These are phyloP conservation scores for Microdochium bolleyi DNA, from an alignment of 2,329 filamentous ascomycete genomes.

Conservation along the genomic window DNA sequence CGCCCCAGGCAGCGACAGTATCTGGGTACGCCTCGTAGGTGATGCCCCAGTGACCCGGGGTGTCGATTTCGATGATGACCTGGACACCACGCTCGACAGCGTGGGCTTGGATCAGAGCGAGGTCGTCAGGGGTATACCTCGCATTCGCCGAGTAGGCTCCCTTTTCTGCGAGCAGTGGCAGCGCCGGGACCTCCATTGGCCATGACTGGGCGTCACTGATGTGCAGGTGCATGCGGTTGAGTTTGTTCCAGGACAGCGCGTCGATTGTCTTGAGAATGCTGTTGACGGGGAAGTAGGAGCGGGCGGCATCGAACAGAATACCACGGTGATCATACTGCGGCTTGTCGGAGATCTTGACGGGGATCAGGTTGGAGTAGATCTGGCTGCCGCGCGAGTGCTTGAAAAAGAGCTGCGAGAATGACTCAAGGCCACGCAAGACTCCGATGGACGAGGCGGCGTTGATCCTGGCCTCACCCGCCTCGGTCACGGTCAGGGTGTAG, in stretches of 20 bases:
- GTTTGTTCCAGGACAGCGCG: conserved; percentile 68
- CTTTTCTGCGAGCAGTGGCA: conserved; percentile 64
- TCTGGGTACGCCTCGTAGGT: conserved; percentile 62
- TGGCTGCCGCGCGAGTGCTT: conserved; percentile 48
- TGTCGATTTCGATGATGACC: conserved; percentile 70
- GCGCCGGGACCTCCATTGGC: conserved; percentile 70
- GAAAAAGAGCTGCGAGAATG: conserved; percentile 76
- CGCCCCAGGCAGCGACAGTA: conserved; percentile 57
- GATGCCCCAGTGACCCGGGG: conserved; percentile 69
- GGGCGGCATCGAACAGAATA: conserved; percentile 68
- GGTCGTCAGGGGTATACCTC: conserved; percentile 58
- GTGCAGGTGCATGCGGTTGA: conserved; percentile 77
- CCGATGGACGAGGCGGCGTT: conserved; percentile 59
- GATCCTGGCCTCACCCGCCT: conserved; percentile 53
- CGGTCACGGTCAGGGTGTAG: conserved; percentile 57
- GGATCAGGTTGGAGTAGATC: conserved; percentile 64
- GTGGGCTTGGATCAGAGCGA: conserved; percentile 62
- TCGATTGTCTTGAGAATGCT: conserved; percentile 72
- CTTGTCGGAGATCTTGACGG: conserved; percentile 62
- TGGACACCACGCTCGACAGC: conserved; percentile 61
- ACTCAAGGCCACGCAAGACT: conserved; percentile 64
- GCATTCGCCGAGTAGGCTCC: conserved; percentile 64
- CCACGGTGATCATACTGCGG: conserved; percentile 74
- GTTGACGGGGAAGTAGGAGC: conserved; percentile 60
- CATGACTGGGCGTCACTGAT: conserved; percentile 79